Base-by-base conservation (phyloP, 106 monocot species). In the Vanilla planifolia region DNA sequence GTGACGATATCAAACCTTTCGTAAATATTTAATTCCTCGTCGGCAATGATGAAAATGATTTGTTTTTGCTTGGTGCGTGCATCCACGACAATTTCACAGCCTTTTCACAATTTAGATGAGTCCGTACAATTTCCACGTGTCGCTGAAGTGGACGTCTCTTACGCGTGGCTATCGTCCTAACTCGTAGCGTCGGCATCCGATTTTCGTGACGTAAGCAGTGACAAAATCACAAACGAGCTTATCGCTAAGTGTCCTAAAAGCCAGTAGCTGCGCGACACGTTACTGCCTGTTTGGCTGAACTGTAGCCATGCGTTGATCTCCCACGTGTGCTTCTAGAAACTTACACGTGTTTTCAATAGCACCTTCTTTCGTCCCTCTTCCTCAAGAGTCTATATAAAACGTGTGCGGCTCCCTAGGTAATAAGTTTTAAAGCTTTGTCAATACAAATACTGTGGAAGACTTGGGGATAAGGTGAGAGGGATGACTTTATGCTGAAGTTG, bases 181-280 rank as follows among this genome's bases (percentile, higher is more conserved):
- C n/a, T n/a, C n/a, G n/a, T n/a, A n/a, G n/a, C n/a, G n/a, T n/a
- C n/a, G n/a, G n/a, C n/a, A n/a, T n/a, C n/a, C n/a, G n/a, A n/a
- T n/a, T n/a, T n/a, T n/a, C 34, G 6, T 70, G 70, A 70, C 70
- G 51, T 52, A 53, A 62, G 70, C 51, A 20, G 48, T 70, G 61
- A 70, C 70, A 32, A 23, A 70, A 52, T 61, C 52, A 2, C 8
- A 36, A 15, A 2, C 35, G 57, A 57, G n/a, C 33, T 57, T 57
- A 57, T 57, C 57, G 33, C 57, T 34, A 20, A 36, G 6, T 17
- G 35, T 29, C 35, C 30, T 27, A 27, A 16, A 6, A 2, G 2
- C 53, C 50, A 1, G 23, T 50, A 0, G 0, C 14, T 50, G 13
- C 0, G 0, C 6, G 30, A 15, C 53, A 55, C 53, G 30, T 30